A percentile compares a stretch with the other conserved stretches of the same genome.
These are phyloP conservation scores for Metschnikowia koreensis DNA, from an alignment of 805 yeast genomes.

Conservation along the genomic window DNA sequence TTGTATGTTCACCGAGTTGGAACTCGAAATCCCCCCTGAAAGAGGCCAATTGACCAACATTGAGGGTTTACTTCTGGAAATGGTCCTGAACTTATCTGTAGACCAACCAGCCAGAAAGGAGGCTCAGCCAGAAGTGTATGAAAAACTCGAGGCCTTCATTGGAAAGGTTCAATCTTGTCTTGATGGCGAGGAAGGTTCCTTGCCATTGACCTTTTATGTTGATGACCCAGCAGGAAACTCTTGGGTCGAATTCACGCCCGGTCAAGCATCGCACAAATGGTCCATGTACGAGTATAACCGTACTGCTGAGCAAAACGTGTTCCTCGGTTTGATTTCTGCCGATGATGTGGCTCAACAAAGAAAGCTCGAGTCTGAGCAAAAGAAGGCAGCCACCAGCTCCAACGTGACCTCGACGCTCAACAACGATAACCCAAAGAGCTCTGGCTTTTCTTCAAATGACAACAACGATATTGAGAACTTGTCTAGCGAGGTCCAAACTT, in stretches of 20 bases:
- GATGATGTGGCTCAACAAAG: slow-evolving; percentile 53
- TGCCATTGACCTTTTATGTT: slow-evolving; percentile 74
- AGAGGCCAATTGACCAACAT: slow-evolving; percentile 90
- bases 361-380: slow-evolving; percentile 49
- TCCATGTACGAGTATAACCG: slow-evolving; percentile 76
- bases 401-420: slow-evolving; percentile 26
- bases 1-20: slow-evolving; percentile 78
- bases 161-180: slow-evolving; percentile 56
- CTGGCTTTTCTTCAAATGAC: slow-evolving; percentile 61
- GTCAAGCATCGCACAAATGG: slow-evolving; percentile 89
- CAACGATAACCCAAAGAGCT: slow-evolving; percentile 35
- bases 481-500: slow-evolving; percentile 88
- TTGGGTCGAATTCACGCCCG: slow-evolving; percentile 88
- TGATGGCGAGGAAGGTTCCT: slow-evolving; percentile 61
- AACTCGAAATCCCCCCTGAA: slow-evolving; percentile 92
- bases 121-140: slow-evolving; percentile 70
- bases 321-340: slow-evolving; percentile 74
- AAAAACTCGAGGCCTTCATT: slow-evolving; percentile 71
- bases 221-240: slow-evolving; percentile 98
- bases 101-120: slow-evolving; percentile 82
- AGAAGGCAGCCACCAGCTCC: slow-evolving; percentile 39
- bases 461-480: slow-evolving; percentile 80
- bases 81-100: slow-evolving; percentile 71
- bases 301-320: slow-evolving; percentile 84
- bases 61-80: slow-evolving; percentile 84